Percentiles rank a stretch among this genome's conserved stretches.
Evolutionary conservation across 768 basidiomycete species (phyloP).

Genomic region (Kwoniella pini): DNA sequence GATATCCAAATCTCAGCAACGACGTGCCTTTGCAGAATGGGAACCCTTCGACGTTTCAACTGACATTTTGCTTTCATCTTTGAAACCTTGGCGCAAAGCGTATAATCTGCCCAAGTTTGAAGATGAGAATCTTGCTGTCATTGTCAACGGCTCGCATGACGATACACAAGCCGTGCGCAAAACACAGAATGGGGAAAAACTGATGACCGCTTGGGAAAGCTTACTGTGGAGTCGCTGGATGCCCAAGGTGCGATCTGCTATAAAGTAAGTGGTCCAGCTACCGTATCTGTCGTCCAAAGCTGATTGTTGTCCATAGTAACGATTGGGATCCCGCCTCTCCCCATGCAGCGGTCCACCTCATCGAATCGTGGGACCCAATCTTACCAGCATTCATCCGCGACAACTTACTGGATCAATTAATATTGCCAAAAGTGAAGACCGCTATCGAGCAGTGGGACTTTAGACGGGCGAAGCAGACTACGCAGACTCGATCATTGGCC

Average conservation of each 20-base stretch:
- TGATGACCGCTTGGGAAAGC: constrained; percentile 94
- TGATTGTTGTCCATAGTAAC: constrained; percentile 59
- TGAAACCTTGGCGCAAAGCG: constrained; percentile 54
- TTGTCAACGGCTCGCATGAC: constrained; percentile 1
- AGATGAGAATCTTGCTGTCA: constrained; percentile 14
- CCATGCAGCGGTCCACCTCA: constrained; percentile 73
- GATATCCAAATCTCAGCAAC: constrained; percentile 59
- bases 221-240: constrained; percentile 94
- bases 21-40: constrained; percentile 75
- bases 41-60: constrained; percentile 75
- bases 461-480: constrained; percentile 41
- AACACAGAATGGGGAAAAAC: constrained; percentile 54
- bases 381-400: constrained; percentile 88
- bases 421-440: constrained; percentile 86
- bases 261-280: constrained; percentile 63
- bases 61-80: constrained; percentile 51
- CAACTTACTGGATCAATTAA: constrained; percentile 92
- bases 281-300: not conserved
- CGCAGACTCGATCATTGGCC: constrained; percentile 63
- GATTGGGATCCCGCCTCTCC: constrained; percentile 80
- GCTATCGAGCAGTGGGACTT: constrained; percentile 75
- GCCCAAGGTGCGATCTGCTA: constrained; percentile 84
- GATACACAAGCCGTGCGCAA: not conserved
- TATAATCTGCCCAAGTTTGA: constrained; percentile 51
- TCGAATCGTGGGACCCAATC: constrained; percentile 83